Conservation (phyloP, 2,329 filamentous ascomycete genomes). For the Fusarium pseudocircinatum region DNA sequence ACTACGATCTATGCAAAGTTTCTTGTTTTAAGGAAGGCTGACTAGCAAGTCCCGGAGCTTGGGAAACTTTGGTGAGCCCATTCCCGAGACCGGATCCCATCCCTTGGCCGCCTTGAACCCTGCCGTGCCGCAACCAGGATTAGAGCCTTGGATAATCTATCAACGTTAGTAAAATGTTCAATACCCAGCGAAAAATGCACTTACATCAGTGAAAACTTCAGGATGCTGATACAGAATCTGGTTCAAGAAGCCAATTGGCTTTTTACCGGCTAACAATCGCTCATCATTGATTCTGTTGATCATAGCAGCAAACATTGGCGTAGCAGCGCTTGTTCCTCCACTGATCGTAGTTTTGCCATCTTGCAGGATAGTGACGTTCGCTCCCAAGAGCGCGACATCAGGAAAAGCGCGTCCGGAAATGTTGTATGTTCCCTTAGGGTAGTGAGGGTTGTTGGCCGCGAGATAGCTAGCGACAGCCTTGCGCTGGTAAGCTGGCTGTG, state of each 20-base stretch:
- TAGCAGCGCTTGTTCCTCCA: background rate
- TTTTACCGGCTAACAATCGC: background rate
- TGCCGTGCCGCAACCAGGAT: background rate
- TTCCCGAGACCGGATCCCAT: conserved; percentile 5
- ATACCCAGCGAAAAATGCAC: fast-evolving
- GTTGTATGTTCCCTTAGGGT: conserved; percentile 6
- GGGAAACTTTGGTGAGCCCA: background rate
- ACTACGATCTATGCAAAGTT: fast-evolving
- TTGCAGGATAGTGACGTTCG: background rate
- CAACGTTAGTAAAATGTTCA: background rate
- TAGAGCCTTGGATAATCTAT: background rate
- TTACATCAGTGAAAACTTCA: background rate
- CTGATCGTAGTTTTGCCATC: background rate
- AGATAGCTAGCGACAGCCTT: background rate
- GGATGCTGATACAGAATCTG: background rate
- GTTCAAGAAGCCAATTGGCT: background rate
- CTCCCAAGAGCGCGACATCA: background rate
- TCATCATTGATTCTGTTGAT: conserved; percentile 1
- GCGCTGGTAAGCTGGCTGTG: background rate
- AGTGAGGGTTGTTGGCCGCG: background rate
- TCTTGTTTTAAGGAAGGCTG: background rate
- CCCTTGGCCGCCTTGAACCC: conserved; percentile 5
- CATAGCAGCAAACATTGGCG: background rate
- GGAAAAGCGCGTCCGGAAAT: background rate
- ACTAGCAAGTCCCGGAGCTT: conserved; percentile 1